Evolutionary conservation across 2,329 filamentous ascomycete species (phyloP).

Genomic region (Blumeriella jaapii): DNA sequence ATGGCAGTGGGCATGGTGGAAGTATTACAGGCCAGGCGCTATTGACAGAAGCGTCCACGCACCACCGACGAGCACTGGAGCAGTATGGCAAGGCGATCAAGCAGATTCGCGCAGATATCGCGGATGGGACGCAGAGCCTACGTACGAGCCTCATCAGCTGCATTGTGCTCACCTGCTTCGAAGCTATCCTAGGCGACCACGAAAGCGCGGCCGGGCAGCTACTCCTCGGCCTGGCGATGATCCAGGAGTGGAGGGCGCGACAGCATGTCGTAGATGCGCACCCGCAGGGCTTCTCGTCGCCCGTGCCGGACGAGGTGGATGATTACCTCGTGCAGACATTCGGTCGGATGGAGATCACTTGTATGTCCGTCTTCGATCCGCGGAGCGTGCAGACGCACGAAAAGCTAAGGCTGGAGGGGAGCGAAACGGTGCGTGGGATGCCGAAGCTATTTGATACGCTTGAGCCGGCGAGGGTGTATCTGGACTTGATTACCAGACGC

Average conservation of each 20-base stretch:
- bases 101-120: conserved; percentile 10
- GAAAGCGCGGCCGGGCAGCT: conserved; percentile 15
- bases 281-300: conserved; percentile 17
- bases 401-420: conserved; percentile 12
- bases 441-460: conserved; percentile 11
- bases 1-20: background rate
- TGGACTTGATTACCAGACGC: conserved; percentile 17
- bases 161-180: conserved; percentile 16
- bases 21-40: background rate
- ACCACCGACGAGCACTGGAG: conserved; percentile 13
- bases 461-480: conserved; percentile 15
- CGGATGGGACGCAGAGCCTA: conserved; percentile 9
- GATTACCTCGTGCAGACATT: conserved; percentile 51
- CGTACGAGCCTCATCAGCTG: conserved; percentile 14
- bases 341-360: conserved; percentile 48
- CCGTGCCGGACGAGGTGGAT: conserved; percentile 28
- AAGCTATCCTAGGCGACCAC: conserved; percentile 15
- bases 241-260: conserved; percentile 26
- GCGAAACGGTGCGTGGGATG: conserved; percentile 13
- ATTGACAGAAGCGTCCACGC: conserved; percentile 5
- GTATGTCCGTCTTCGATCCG: conserved; percentile 37
- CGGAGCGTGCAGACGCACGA: conserved; percentile 9
- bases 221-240: conserved; percentile 12
- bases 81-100: conserved; percentile 17
- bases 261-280: conserved; percentile 5